Conservation (phyloP, 2,329 filamentous ascomycete species). For the Epichloe sp. region DNA sequence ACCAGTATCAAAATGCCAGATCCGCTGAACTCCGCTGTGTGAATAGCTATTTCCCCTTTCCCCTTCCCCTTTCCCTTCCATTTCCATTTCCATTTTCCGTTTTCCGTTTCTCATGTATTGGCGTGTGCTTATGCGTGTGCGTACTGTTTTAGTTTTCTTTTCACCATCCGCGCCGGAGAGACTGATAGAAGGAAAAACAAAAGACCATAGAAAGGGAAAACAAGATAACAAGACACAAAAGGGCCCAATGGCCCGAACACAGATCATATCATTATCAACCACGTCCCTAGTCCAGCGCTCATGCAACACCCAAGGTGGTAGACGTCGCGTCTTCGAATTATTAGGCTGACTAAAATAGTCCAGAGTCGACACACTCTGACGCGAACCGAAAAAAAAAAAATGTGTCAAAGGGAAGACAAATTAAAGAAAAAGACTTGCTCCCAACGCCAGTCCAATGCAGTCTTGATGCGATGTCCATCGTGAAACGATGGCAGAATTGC, state of each 20-base stretch:
- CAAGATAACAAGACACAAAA: background rate
- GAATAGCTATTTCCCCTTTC: background rate
- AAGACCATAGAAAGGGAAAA: too few species aligned
- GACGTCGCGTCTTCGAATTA: background rate
- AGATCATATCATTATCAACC: background rate
- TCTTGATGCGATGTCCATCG: slow-evolving; percentile 3
- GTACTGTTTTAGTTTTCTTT: too few species aligned
- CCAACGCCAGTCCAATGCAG: slow-evolving; percentile 6
- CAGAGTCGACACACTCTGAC: too few species aligned
- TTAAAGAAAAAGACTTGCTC: background rate
- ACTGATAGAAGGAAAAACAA: too few species aligned
- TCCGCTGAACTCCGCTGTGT: background rate
- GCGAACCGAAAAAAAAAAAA: background rate
- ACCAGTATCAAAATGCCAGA: background rate
- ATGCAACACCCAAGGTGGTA: background rate
- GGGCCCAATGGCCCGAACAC: background rate
- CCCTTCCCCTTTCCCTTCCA: background rate
- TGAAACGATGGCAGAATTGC: background rate
- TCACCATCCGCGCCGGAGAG: too few species aligned
- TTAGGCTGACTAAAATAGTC: background rate
- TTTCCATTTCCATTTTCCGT: too few species aligned
- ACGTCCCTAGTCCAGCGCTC: background rate
- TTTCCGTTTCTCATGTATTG: too few species aligned
- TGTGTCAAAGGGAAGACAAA: background rate
- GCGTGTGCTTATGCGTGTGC: too few species aligned